These are phyloP conservation scores for Neofusicoccum cordaticola DNA, from an alignment of 2,329 filamentous ascomycete species.

Conservation along the genomic window DNA sequence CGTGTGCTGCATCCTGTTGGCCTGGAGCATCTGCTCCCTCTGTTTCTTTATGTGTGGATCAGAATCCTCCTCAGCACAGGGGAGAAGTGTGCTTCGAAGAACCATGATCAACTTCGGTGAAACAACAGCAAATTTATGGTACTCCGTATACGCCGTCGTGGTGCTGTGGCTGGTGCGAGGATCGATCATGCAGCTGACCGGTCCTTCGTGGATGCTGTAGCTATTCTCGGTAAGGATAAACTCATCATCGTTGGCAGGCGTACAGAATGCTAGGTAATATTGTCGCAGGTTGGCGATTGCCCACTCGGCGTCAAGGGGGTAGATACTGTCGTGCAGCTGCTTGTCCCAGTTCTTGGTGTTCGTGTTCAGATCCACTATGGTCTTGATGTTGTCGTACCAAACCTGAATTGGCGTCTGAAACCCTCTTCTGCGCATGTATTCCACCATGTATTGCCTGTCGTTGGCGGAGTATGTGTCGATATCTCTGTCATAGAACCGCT, in stretches of 20 bases:
- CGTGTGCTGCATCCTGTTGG: neutral
- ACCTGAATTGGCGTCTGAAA: constrained; percentile 32
- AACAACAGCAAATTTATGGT: constrained; percentile 22
- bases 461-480: constrained; percentile 36
- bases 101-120: constrained; percentile 26
- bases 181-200: constrained; percentile 12
- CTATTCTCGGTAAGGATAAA: constrained; percentile 35
- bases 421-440: constrained; percentile 32
- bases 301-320: constrained; percentile 30
- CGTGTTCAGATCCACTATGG: constrained; percentile 33
- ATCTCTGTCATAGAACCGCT: constrained; percentile 30
- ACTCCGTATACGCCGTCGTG: constrained; percentile 18
- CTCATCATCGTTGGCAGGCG: constrained; percentile 27
- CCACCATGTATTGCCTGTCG: constrained; percentile 25
- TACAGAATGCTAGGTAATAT: constrained; percentile 32
- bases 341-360: constrained; percentile 28
- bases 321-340: constrained; percentile 26
- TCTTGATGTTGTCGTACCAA: constrained; percentile 34
- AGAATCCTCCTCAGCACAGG: constrained; percentile 21
- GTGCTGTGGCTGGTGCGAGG: constrained; percentile 2
- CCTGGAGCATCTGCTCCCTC: neutral
- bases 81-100: constrained; percentile 23
- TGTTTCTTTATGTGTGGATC: neutral
- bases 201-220: constrained; percentile 33
- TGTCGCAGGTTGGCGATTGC: constrained; percentile 26